Percentiles rank a stretch among this genome's conserved stretches.
These are phyloP conservation scores for Aureobasidium sp. DNA, from an alignment of 2,329 filamentous ascomycete genomes.

Conservation along the genomic window DNA sequence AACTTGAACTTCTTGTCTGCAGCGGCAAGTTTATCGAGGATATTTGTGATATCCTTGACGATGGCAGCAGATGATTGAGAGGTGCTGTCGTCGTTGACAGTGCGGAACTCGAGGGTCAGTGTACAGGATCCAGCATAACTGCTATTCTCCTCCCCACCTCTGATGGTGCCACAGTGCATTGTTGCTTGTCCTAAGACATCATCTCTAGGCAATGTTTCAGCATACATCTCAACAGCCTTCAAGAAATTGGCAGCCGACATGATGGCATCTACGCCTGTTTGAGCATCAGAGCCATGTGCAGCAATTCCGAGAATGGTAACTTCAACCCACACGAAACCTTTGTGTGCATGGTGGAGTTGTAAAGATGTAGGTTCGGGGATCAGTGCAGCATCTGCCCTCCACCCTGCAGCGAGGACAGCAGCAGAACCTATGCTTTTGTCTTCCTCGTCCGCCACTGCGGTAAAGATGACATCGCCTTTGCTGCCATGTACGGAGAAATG, in stretches of 20 bases:
- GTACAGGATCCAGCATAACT: neutral
- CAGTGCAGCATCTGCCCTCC: neutral
- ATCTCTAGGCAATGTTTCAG: neutral
- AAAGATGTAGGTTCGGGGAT: slow-evolving; percentile 1
- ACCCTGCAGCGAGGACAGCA: neutral
- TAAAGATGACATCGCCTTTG: neutral
- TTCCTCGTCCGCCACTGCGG: slow-evolving; percentile 1
- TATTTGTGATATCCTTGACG: neutral
- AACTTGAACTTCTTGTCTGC: neutral
- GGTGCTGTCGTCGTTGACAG: neutral
- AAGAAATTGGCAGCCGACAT: neutral
- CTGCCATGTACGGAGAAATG: neutral
- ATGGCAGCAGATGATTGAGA: neutral
- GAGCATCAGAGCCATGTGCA: neutral
- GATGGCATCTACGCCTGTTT: neutral
- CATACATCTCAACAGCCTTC: neutral
- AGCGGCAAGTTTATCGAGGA: neutral
- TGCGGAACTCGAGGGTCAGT: neutral
- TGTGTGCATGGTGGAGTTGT: neutral
- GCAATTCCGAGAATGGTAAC: neutral
- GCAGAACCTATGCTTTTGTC: neutral
- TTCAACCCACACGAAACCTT: slow-evolving; percentile 4
- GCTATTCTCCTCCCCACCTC: slow-evolving; percentile 3
- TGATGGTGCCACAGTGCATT: slow-evolving; percentile 2
- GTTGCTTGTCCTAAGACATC: neutral